These are phyloP conservation scores for Coleophoma crateriformis DNA, from an alignment of 2,329 filamentous ascomycete species.

Conservation along the genomic window DNA sequence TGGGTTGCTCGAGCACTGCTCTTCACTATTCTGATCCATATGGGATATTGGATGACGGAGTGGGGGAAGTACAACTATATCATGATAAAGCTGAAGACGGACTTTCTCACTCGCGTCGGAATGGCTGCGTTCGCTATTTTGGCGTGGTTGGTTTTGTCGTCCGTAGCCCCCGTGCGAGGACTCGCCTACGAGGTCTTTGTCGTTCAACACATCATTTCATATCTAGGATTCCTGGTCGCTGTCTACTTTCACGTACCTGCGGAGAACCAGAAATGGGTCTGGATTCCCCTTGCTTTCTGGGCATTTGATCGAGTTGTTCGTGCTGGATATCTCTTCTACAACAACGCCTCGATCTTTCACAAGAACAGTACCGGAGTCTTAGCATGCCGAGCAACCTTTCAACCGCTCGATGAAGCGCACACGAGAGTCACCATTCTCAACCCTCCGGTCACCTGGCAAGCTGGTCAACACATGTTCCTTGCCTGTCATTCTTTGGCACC, in stretches of 20 bases:
- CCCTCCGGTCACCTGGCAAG: constrained; percentile 50
- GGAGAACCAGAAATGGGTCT: constrained; percentile 37
- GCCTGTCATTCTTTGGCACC: constrained; percentile 50
- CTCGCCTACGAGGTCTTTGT: constrained; percentile 49
- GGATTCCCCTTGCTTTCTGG: constrained; percentile 39
- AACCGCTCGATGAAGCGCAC: constrained; percentile 45
- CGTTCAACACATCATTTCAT: constrained; percentile 45
- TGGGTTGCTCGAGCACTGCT: constrained; percentile 47
- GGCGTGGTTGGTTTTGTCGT: constrained; percentile 44
- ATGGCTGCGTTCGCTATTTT: constrained; percentile 46
- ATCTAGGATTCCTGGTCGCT: constrained; percentile 39
- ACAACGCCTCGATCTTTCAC: constrained; percentile 36
- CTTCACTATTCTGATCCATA: constrained; percentile 46
- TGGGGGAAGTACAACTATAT: constrained; percentile 48
- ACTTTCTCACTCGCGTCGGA: constrained; percentile 42
- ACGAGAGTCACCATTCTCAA: constrained; percentile 51
- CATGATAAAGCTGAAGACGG: constrained; percentile 37
- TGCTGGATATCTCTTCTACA: constrained; percentile 28
- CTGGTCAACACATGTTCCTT: constrained; percentile 59
- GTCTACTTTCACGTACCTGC: constrained; percentile 41
- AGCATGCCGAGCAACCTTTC: constrained; percentile 36
- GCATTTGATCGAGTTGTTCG: constrained; percentile 37
- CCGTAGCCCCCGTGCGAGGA: constrained; percentile 40
- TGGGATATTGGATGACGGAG: constrained; percentile 46
- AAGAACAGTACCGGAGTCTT: constrained; percentile 23